A percentile compares a stretch with the other conserved stretches of the same genome.
These are phyloP conservation scores for Pichia manshurica DNA, from an alignment of 805 yeast species.

Conservation along the genomic window DNA sequence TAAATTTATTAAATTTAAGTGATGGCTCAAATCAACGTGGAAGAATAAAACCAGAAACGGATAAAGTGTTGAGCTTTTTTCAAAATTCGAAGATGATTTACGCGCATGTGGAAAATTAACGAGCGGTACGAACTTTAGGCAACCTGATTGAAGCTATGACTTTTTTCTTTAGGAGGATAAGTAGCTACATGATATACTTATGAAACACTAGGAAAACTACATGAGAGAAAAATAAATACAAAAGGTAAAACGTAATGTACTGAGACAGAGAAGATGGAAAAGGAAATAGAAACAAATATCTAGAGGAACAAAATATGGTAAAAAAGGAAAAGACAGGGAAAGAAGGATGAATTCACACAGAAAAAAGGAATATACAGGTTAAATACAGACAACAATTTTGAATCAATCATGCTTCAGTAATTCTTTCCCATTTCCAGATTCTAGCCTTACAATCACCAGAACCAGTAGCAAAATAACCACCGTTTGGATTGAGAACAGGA, in stretches of 20 bases:
- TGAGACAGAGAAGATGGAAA: not conserved
- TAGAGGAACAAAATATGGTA: not conserved
- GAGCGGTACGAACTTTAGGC: constrained; percentile 5
- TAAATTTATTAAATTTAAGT: too few relatives aligned
- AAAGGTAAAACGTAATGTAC: not conserved
- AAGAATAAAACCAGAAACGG: too few relatives aligned
- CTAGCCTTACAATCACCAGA: constrained; percentile 97
- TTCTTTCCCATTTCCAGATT: constrained; percentile 81
- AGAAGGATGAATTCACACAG: too few relatives aligned
- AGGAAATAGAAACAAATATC: not conserved
- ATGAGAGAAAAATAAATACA: not conserved
- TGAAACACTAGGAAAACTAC: not conserved
- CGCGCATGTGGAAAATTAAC: not conserved
- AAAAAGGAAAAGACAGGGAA: not conserved
- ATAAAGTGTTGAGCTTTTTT: not conserved
- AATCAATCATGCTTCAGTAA: constrained; percentile 12
- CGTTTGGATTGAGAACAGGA: constrained; percentile 57
- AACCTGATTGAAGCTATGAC: not conserved
- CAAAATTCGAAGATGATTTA: not conserved
- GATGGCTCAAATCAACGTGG: too few relatives aligned
- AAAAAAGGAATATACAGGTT: not conserved
- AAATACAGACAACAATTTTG: not conserved
- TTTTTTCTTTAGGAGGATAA: too few relatives aligned
- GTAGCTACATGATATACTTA: not conserved
- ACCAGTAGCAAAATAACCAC: constrained; percentile 93